Base-by-base conservation (phyloP, 192 early-diverging fungal species). In the Entomortierella beljakovae region DNA sequence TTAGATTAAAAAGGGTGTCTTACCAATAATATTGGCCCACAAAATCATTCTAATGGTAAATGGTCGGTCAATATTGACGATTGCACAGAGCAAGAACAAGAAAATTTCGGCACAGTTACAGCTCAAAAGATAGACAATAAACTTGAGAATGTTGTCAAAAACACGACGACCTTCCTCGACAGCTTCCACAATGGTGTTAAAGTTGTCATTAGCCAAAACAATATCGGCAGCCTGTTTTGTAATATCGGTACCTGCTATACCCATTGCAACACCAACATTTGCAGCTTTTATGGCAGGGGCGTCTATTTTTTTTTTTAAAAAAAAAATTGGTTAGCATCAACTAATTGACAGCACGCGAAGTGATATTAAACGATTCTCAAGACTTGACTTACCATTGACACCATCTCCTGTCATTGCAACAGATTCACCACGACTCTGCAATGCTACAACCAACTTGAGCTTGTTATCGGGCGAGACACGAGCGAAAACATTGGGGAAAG, bases 201-300 rank as follows among this genome's bases (percentile, higher is more conserved):
- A 99, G 84, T 99, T 92, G 86, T 98, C 97, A 81, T 99, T 92
- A 23, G 93, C 89, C 4, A 99, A 81, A 49, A 99, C 92, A 72
- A 99, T 96, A 70, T 99, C 98, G 5, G 98, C 97, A 15, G 97
- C 98, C 73, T 99, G 96, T 82, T 98, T 99, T 51, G 98, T 97
- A 54, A 99, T 96, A 61, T 99, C 98, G 0, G 97, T 97, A 42
- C 98, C 98, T 26, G 90, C 90, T 61, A 95, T 86, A 58, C 98
- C 98, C 98, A 99, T 99, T 0, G 98, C 97, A 65, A 99, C 90
- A 74, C 98, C 98, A 31, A 99, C 92, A 74, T 98, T 94, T 8
- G 98, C 94, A 50, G 91, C 89, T 71, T 99, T 99, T 74, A 99
- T 95, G 23, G 97, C 95, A 32, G 97, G 97, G 0, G 95, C 95